Conservation (phyloP, 352 stramenopile genomes). For the Phytophthora hybrid region DNA sequence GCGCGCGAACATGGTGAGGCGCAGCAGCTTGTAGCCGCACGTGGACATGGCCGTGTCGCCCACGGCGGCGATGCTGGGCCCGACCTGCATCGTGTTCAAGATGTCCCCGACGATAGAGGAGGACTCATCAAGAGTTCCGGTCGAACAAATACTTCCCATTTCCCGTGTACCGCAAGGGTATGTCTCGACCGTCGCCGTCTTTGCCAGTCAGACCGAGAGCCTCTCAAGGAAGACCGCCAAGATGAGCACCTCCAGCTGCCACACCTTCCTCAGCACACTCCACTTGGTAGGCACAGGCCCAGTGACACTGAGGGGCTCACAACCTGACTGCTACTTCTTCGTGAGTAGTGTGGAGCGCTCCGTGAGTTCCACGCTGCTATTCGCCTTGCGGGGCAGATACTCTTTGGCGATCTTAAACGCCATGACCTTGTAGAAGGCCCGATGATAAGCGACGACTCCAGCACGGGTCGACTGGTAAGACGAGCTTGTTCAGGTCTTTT, state of each 20-base stretch:
- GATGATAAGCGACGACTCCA: conserved; percentile 81
- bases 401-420: conserved; percentile 64
- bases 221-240: conserved; percentile 77
- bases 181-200: conserved; percentile 86
- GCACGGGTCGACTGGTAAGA: conserved; percentile 70
- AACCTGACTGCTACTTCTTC: conserved; percentile 34
- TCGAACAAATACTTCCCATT: too few relatives aligned
- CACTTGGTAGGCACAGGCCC: conserved; percentile 60
- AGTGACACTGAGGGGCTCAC: conserved; percentile 25
- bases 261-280: conserved; percentile 73
- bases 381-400: conserved; percentile 44
- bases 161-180: conserved; percentile 21
- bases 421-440: conserved; percentile 78
- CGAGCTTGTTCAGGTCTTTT: conserved; percentile 81
- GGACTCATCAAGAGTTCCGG: too few relatives aligned
- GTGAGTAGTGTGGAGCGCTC: conserved; percentile 58
- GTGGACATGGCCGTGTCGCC: too few relatives aligned
- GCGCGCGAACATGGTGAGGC: too few relatives aligned
- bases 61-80: too few relatives aligned
- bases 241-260: conserved; percentile 72
- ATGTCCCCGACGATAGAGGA: too few relatives aligned
- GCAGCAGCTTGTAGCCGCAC: too few relatives aligned
- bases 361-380: conserved; percentile 62
- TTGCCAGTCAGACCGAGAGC: conserved; percentile 77
- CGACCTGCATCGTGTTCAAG: too few relatives aligned